Evolutionary conservation across 2,329 filamentous ascomycete genomes (phyloP).

Genomic region (Penicillium concentricum): DNA sequence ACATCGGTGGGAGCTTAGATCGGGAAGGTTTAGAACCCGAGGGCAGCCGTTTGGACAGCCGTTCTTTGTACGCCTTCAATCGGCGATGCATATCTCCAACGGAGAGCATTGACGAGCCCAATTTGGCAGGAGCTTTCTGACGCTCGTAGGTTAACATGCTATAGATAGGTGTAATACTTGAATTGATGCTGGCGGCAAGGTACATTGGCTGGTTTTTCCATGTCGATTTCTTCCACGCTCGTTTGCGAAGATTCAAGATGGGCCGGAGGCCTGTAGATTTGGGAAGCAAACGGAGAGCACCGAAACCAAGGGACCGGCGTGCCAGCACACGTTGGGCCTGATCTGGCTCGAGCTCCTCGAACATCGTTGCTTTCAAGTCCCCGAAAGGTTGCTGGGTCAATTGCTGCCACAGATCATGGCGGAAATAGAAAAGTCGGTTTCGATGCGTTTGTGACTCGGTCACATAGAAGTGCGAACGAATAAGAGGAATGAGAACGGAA

Average conservation of each 20-base stretch:
- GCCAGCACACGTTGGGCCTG: constrained; percentile 60
- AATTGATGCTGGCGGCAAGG: constrained; percentile 66
- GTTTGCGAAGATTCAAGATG: constrained; percentile 80
- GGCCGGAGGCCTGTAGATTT: constrained; percentile 75
- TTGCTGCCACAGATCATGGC: constrained; percentile 85
- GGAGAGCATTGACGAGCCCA: constrained; percentile 81
- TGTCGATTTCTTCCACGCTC: constrained; percentile 50
- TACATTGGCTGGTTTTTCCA: constrained; percentile 50
- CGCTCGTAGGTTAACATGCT: constrained; percentile 77
- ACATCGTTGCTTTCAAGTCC: constrained; percentile 67
- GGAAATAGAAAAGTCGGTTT: constrained; percentile 86
- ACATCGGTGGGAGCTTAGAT: constrained; percentile 55
- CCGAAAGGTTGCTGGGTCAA: constrained; percentile 71
- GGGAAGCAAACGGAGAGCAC: constrained; percentile 76
- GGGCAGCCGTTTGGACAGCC: constrained; percentile 9
- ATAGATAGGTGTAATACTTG: constrained; percentile 69
- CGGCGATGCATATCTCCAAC: constrained; percentile 75
- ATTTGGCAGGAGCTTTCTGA: constrained; percentile 53
- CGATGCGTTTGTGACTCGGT: constrained; percentile 83
- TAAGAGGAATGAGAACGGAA: constrained; percentile 81
- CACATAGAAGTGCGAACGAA: constrained; percentile 87
- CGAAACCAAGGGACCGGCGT: constrained; percentile 68
- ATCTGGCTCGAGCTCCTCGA: constrained; percentile 68
- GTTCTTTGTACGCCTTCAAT: constrained; percentile 66
- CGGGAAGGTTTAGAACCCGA: neutral